Base-by-base conservation (phyloP, 345 rosid species). In the Gossypium anomalum region DNA sequence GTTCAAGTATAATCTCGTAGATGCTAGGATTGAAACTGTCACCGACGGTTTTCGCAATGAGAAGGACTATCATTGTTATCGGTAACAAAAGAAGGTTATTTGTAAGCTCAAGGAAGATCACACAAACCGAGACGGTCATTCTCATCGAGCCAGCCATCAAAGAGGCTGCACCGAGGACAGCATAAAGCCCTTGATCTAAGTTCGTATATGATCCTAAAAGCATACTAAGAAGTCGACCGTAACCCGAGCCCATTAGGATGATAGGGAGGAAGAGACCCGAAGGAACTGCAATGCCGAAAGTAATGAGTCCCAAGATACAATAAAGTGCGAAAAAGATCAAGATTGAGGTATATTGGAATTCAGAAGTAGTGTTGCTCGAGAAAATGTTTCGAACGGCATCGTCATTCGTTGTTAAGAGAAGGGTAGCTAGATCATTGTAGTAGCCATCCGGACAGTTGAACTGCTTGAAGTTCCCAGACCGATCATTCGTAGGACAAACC, bases 131-230 rank as follows among this genome's bases (percentile, higher is more conserved):
- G 6, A 94, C 97, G 0, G 98, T 94, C 98, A 92, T 94, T 76
- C 98, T 91, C 98, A 94, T 94, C 0, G 98, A 90, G 5, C 98
- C 98, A 73, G 92, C 89, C 97, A 94, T 90, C n/a, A 94, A 89
- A 49, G 97, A 87, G 69, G 98, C 98, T 71, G 97, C 97, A 16
- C 97, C 98, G 16, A 94, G 97, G 34, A 94, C 94, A 61, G 98
- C 94, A 16, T 84, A 92, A 57, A 94, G 90, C 70, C 97, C 98
- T 56, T 89, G 84, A 74, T 92, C 98, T 73, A 94, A 85, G 20
- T 86, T 88, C n/a, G 98, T 85, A 74, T 89, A 86, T 3, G 94
- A 79, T 78, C 92, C 89, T 94, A 92, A 86, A 44, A 77, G 82
- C 34, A 82, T 73, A 5, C 97, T 95, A 27, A 94, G 91, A 78